Evolutionary conservation across 768 basidiomycete species (phyloP).

Genomic region (Tylopilus vinaceipallidus): DNA sequence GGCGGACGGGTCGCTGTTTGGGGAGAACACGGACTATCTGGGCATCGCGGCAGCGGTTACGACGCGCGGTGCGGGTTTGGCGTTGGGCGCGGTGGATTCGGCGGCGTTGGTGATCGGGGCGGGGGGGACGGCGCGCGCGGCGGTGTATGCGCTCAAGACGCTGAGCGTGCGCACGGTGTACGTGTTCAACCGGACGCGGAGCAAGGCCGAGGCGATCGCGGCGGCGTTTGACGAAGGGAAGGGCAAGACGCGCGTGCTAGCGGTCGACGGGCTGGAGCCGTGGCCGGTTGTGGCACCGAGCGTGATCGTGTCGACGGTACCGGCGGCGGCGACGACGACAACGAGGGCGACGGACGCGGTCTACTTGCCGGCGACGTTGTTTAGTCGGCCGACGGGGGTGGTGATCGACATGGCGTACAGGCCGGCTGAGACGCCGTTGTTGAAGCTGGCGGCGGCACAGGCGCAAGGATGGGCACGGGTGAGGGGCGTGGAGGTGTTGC

Average conservation of each 20-base stretch:
- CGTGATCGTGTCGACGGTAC: slow-evolving; percentile 88
- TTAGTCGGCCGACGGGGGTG: slow-evolving; percentile 60
- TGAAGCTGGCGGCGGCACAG: slow-evolving; percentile 58
- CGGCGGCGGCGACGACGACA: slow-evolving; percentile 55
- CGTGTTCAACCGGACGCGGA: slow-evolving; percentile 81
- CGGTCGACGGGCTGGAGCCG: slow-evolving; percentile 55
- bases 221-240: slow-evolving; percentile 48
- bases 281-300: slow-evolving; percentile 58
- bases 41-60: slow-evolving; percentile 68
- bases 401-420: slow-evolving; percentile 96
- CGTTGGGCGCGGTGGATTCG: neutral
- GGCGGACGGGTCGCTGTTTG: slow-evolving; percentile 53
- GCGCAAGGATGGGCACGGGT: slow-evolving; percentile 63
- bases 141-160: slow-evolving; percentile 81
- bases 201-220: slow-evolving; percentile 70
- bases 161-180: slow-evolving; percentile 72
- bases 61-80: slow-evolving; percentile 35
- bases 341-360: slow-evolving; percentile 30
- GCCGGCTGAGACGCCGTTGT: slow-evolving; percentile 79
- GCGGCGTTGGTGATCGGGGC: slow-evolving; percentile 88
- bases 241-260: slow-evolving; percentile 45
- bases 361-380: slow-evolving; percentile 54
- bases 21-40: slow-evolving; percentile 97
- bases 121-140: slow-evolving; percentile 92
- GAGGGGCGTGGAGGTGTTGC: slow-evolving; percentile 78